phyloP scores from a whole-genome alignment of 2,329 filamentous ascomycete genomes.

The Aspergillus novoparasiticus region DNA sequence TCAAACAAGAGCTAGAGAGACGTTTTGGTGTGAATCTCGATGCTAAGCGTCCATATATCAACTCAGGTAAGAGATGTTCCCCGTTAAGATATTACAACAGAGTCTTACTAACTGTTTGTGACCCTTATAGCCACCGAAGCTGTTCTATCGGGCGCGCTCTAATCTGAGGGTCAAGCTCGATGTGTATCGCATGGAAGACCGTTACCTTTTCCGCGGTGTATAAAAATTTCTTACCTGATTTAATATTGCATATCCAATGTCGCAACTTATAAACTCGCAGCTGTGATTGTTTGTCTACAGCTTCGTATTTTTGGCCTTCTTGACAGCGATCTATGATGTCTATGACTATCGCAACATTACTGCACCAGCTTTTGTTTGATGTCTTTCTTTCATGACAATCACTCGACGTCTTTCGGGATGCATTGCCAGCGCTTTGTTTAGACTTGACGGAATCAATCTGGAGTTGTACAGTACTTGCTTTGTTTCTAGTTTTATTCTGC shows the following conservation, averaged over 20 bases:
- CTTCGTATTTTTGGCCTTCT: not conserved
- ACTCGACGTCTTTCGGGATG: constrained; percentile 6
- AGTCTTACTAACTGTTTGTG: constrained; percentile 31
- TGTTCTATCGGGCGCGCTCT: constrained; percentile 75
- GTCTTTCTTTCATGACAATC: constrained; percentile 5
- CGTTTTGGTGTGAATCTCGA: constrained; percentile 87
- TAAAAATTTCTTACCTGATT: not conserved
- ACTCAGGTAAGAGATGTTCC: constrained; percentile 67
- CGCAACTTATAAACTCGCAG: not conserved
- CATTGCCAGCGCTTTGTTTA: constrained; percentile 12
- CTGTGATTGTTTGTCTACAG: not conserved
- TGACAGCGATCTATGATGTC: not conserved
- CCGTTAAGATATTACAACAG: not conserved
- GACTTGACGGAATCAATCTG: constrained; percentile 6
- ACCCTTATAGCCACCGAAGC: constrained; percentile 68
- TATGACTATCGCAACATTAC: not conserved
- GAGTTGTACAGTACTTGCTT: constrained; percentile 17
- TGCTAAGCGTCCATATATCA: constrained; percentile 88
- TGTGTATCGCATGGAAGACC: not conserved
- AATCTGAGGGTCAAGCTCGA: constrained; percentile 16
- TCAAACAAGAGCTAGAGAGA: constrained; percentile 90
- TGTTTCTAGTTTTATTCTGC: not conserved
- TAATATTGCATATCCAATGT: not conserved
- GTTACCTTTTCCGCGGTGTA: not conserved
- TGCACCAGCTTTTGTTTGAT: not conserved